These are phyloP conservation scores for Podospora anserina DNA, from an alignment of 495 filamentous ascomycete species.

Conservation along the genomic window DNA sequence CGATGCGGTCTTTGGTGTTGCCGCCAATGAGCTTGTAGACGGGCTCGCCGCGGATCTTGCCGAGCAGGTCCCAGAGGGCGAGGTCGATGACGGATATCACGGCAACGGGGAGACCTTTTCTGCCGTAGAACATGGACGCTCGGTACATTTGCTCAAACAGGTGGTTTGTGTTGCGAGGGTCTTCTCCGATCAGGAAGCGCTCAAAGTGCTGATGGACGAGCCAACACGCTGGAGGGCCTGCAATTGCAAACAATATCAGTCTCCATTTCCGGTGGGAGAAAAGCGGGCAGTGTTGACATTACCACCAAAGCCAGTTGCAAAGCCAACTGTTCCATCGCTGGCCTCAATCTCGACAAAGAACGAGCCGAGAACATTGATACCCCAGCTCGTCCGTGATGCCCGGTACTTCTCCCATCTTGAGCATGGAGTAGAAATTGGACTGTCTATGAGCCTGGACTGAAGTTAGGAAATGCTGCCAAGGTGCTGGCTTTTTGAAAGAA, in stretches of 20 bases:
- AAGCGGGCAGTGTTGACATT: slow-evolving; percentile 23
- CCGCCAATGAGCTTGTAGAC: slow-evolving; percentile 94
- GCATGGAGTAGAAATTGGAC: slow-evolving; percentile 87
- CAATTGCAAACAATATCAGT: neutral
- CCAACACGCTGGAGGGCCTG: slow-evolving; percentile 85
- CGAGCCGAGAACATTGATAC: slow-evolving; percentile 90
- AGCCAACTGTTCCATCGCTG: slow-evolving; percentile 83
- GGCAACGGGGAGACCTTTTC: slow-evolving; percentile 84
- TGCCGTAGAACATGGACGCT: slow-evolving; percentile 90
- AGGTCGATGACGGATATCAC: slow-evolving; percentile 92
- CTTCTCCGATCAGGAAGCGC: slow-evolving; percentile 82
- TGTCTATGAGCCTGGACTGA: slow-evolving; percentile 68
- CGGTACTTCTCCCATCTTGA: slow-evolving; percentile 84
- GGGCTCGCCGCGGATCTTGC: slow-evolving; percentile 85
- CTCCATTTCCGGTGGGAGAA: neutral
- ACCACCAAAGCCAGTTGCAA: slow-evolving; percentile 90
- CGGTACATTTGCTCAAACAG: slow-evolving; percentile 96
- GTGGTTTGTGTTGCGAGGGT: slow-evolving; percentile 82
- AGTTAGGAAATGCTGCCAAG: neutral
- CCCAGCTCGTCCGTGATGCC: slow-evolving; percentile 84
- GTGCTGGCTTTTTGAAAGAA: neutral
- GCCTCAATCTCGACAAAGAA: slow-evolving; percentile 92
- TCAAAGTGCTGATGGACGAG: slow-evolving; percentile 87
- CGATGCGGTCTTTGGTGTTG: slow-evolving; percentile 69
- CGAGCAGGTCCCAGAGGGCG: slow-evolving; percentile 85